Evolutionary conservation across 2,329 filamentous ascomycete genomes (phyloP).

Genomic region (Nemania diffusa): DNA sequence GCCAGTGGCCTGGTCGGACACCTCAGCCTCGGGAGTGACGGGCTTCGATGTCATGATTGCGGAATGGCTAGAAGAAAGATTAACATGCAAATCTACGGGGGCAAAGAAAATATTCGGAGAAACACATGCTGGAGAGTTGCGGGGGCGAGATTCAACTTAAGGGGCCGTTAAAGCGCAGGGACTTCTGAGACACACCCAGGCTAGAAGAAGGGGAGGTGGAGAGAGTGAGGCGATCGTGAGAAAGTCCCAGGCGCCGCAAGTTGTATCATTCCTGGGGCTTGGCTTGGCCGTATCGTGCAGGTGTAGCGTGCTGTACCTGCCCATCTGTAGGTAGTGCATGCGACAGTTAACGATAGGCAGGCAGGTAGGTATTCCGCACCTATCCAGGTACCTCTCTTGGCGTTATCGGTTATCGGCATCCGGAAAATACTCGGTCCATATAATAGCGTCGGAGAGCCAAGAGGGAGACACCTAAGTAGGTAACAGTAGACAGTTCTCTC

Average conservation of each 20-base stretch:
- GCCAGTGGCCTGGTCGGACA: constrained; percentile 9
- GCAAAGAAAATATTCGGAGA: constrained; percentile 11
- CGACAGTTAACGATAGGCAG: neutral
- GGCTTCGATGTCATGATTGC: constrained; percentile 17
- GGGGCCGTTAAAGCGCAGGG: constrained; percentile 20
- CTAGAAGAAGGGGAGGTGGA: constrained; percentile 20
- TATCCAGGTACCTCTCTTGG: neutral
- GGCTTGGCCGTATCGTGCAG: constrained; percentile 23
- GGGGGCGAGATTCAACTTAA: constrained; percentile 20
- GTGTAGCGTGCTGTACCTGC: neutral
- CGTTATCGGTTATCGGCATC: constrained; percentile 30
- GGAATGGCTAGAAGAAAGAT: constrained; percentile 23
- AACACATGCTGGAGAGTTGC: constrained; percentile 31
- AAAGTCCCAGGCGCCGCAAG: constrained; percentile 29
- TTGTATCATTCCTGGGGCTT: constrained; percentile 16
- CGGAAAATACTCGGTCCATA: constrained; percentile 16
- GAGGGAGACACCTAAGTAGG: neutral
- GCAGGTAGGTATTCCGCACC: neutral
- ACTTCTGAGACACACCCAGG: constrained; percentile 35
- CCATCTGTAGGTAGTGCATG: neutral
- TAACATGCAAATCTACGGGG: constrained; percentile 25
- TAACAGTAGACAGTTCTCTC: neutral
- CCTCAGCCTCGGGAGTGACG: constrained; percentile 17
- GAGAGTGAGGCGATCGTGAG: constrained; percentile 35
- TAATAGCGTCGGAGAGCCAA: neutral